These are phyloP conservation scores for Rasamsonia emersonii DNA, from an alignment of 2,329 filamentous ascomycete species.

Conservation along the genomic window DNA sequence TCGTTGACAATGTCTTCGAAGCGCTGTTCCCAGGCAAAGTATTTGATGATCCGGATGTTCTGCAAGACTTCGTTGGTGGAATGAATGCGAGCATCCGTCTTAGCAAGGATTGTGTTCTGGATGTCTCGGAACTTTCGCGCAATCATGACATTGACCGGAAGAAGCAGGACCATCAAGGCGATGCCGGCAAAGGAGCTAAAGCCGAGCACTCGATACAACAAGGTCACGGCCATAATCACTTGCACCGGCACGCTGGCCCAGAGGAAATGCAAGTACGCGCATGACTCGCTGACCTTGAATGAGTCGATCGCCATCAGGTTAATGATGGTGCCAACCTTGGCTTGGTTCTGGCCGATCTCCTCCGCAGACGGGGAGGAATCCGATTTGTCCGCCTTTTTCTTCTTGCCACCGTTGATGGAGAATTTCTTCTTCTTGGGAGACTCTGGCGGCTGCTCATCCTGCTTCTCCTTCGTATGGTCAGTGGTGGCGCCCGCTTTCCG, in stretches of 20 bases:
- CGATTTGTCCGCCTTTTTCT: slow-evolving; percentile 18
- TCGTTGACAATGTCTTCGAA: slow-evolving; percentile 83
- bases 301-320: slow-evolving; percentile 99
- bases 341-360: slow-evolving; percentile 57
- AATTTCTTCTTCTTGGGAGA: slow-evolving; percentile 41
- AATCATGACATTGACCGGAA: slow-evolving; percentile 85
- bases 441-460: slow-evolving; percentile 33
- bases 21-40: slow-evolving; percentile 94
- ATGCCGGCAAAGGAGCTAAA: slow-evolving; percentile 91
- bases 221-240: slow-evolving; percentile 65
- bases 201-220: slow-evolving; percentile 86
- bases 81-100: slow-evolving; percentile 92
- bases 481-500: slow-evolving; percentile 74
- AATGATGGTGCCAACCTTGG: slow-evolving; percentile 95
- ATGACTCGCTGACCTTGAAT: slow-evolving; percentile 94
- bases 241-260: slow-evolving; percentile 86
- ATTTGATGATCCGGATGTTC: slow-evolving; percentile 98
- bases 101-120: slow-evolving; percentile 84
- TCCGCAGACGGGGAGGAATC: slow-evolving; percentile 12
- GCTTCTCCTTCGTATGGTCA: slow-evolving; percentile 63
- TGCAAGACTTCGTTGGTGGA: slow-evolving; percentile 94
- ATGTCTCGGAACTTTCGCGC: slow-evolving; percentile 76
- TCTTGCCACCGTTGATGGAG: slow-evolving; percentile 53
- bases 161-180: slow-evolving; percentile 74
- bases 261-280: slow-evolving; percentile 92